Evolutionary conservation across 2,329 filamentous ascomycete genomes (phyloP).

Genomic region (Fusarium mangiferae): DNA sequence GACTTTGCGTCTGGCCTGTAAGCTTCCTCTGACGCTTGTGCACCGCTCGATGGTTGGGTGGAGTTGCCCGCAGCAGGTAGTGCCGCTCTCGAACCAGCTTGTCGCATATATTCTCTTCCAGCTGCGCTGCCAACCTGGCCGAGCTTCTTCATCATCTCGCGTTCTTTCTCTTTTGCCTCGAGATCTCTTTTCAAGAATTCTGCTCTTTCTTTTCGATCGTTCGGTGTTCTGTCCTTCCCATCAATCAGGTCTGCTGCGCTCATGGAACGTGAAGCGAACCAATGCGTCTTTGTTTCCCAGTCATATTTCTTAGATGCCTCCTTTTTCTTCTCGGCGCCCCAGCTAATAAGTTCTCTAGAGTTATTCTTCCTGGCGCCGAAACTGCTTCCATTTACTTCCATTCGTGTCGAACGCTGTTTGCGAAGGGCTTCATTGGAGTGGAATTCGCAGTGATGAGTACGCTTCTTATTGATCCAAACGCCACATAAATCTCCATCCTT

Average conservation of each 20-base stretch:
- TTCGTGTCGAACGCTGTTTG: slow-evolving; percentile 71
- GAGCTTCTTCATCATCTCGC: slow-evolving; percentile 76
- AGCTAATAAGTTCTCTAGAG: slow-evolving; percentile 39
- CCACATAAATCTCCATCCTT: slow-evolving; percentile 85
- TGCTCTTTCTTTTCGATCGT: slow-evolving; percentile 69
- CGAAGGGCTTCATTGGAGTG: slow-evolving; percentile 86
- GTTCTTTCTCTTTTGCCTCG: slow-evolving; percentile 75
- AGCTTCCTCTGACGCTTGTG: slow-evolving; percentile 41
- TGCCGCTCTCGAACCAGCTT: slow-evolving; percentile 37
- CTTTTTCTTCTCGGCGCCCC: slow-evolving; percentile 29
- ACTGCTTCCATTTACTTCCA: slow-evolving; percentile 81
- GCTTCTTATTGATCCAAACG: slow-evolving; percentile 86
- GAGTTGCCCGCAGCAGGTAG: slow-evolving; percentile 18
- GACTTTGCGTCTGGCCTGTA: slow-evolving; percentile 55
- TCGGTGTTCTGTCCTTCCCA: slow-evolving; percentile 66
- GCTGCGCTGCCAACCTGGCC: slow-evolving; percentile 71
- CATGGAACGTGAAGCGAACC: slow-evolving; percentile 61
- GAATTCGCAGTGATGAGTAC: slow-evolving; percentile 92
- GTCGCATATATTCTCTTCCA: slow-evolving; percentile 76
- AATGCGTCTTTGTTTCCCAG: slow-evolving; percentile 65
- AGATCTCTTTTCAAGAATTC: slow-evolving; percentile 74
- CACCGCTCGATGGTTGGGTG: slow-evolving; percentile 30
- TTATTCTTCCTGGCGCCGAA: slow-evolving; percentile 51
- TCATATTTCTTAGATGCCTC: slow-evolving; percentile 59
- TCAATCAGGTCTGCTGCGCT: slow-evolving; percentile 73